phyloP scores from a whole-genome alignment of 1,139 yeast genomes.

The Candida pseudocylindracea region DNA sequence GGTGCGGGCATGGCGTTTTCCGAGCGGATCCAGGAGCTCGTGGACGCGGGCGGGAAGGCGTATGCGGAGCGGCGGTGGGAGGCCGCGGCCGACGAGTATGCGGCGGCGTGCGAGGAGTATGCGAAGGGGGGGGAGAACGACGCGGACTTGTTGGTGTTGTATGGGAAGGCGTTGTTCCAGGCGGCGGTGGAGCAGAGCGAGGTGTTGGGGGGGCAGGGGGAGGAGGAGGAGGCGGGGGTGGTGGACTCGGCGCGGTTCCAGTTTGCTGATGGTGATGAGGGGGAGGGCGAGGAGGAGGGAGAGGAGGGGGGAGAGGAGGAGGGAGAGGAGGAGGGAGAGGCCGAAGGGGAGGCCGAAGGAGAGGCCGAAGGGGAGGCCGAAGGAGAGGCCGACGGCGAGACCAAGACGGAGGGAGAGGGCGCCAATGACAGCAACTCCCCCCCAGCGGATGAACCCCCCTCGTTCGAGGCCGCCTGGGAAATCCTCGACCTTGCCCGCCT shows the following conservation, averaged over 20 bases:
- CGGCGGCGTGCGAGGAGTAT: slow-evolving; percentile 45
- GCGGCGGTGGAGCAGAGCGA: slow-evolving; percentile 58
- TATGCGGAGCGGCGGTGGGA: slow-evolving; percentile 47
- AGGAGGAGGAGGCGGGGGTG: slow-evolving; percentile 6
- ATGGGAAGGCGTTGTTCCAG: slow-evolving; percentile 67
- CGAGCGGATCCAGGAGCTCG: slow-evolving; percentile 16
- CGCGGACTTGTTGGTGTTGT: slow-evolving; percentile 49
- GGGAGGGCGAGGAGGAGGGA: slow-evolving; percentile 7
- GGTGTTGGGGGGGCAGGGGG: slow-evolving; percentile 33
- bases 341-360: slow-evolving; percentile 55
- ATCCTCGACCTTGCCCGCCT: slow-evolving; percentile 1
- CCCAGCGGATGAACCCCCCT: background rate
- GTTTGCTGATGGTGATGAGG: slow-evolving; percentile 20
- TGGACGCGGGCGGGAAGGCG: slow-evolving; percentile 36
- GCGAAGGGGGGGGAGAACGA: slow-evolving; percentile 30
- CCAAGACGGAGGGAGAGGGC: too few species aligned
- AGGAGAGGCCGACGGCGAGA: background rate
- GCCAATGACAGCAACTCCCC: background rate
- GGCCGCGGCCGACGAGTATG: slow-evolving; percentile 46
- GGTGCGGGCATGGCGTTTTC: slow-evolving; percentile 6
- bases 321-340: too few species aligned
- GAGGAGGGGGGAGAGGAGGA: slow-evolving; percentile 5
- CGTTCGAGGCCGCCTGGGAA: slow-evolving; percentile 1
- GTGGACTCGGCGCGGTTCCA: slow-evolving; percentile 22
- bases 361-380: slow-evolving; percentile 11